These are phyloP conservation scores for Alternaria brassicae DNA, from an alignment of 2,329 filamentous ascomycete species.

Conservation along the genomic window DNA sequence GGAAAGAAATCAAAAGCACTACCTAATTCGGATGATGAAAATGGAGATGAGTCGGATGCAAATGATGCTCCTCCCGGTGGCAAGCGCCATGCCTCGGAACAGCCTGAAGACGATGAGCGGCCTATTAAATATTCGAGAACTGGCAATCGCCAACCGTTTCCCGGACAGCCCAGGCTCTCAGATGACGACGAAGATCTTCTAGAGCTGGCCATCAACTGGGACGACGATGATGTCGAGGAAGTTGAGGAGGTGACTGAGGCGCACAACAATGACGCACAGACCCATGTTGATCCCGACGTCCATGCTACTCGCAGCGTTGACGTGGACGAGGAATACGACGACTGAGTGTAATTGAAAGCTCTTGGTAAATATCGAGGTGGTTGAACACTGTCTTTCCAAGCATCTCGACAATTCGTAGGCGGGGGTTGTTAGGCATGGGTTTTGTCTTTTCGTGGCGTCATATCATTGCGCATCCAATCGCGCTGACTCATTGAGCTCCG, in stretches of 20 bases:
- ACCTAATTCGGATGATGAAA: not conserved
- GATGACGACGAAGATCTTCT: constrained; percentile 7
- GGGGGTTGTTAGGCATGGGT: not conserved
- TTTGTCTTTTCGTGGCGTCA: not conserved
- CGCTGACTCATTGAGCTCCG: not conserved
- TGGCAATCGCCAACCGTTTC: not conserved
- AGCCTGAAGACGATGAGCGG: not conserved
- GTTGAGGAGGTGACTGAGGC: not conserved
- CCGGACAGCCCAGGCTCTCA: not conserved
- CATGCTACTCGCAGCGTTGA: not conserved
- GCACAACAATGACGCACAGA: not conserved
- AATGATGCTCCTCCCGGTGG: not conserved
- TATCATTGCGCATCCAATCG: not conserved
- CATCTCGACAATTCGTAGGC: not conserved
- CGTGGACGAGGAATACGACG: constrained; percentile 5
- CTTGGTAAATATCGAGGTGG: not conserved
- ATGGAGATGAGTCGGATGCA: not conserved
- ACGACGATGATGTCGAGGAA: not conserved
- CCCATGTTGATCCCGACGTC: not conserved
- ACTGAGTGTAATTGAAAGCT: not conserved
- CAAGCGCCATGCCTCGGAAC: not conserved
- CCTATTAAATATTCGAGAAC: not conserved
- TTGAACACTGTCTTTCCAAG: not conserved
- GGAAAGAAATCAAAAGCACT: not conserved
- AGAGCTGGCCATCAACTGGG: not conserved